Conservation (phyloP, 2,329 filamentous ascomycete genomes). For the Ophiostoma quercus region DNA sequence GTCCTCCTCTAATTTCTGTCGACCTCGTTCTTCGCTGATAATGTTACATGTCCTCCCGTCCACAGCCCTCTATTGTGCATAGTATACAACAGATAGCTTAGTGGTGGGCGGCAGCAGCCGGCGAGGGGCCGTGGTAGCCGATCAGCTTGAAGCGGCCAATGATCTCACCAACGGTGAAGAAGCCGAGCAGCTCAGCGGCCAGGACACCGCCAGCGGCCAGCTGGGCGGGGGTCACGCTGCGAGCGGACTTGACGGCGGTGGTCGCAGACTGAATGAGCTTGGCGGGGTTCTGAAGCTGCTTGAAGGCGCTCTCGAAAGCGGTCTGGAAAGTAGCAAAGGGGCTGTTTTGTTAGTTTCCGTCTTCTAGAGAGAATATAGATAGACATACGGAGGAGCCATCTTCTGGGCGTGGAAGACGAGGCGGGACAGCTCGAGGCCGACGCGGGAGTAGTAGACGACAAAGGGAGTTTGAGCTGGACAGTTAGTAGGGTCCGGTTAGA, state of each 20-base stretch:
- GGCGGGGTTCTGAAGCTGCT: slow-evolving; percentile 64
- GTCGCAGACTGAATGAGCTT: slow-evolving; percentile 48
- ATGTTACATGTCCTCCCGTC: slow-evolving; percentile 11
- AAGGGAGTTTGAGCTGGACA: slow-evolving; percentile 72
- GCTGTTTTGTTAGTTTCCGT: slow-evolving; percentile 41
- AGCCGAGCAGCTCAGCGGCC: slow-evolving; percentile 80
- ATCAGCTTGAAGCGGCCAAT: slow-evolving; percentile 92
- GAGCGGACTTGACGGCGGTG: slow-evolving; percentile 43
- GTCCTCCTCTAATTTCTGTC: too few relatives aligned
- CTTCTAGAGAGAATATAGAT: neutral
- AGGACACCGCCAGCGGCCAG: slow-evolving; percentile 70
- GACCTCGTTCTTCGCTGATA: neutral
- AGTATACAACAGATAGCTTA: slow-evolving; percentile 34
- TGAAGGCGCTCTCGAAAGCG: slow-evolving; percentile 73
- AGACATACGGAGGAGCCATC: slow-evolving; percentile 91
- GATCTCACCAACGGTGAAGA: slow-evolving; percentile 98
- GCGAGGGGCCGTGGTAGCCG: slow-evolving; percentile 70
- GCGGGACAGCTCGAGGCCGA: slow-evolving; percentile 81
- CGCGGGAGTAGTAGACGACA: slow-evolving; percentile 86
- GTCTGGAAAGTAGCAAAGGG: slow-evolving; percentile 75
- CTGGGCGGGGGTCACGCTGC: slow-evolving; percentile 67
- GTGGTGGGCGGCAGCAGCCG: slow-evolving; percentile 55
- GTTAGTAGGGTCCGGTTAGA: neutral
- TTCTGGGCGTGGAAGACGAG: slow-evolving; percentile 81
- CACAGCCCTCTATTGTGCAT: neutral